Base-by-base conservation (phyloP, 805 yeast genomes). In the Zygosaccharomyces kombuchaensis region DNA sequence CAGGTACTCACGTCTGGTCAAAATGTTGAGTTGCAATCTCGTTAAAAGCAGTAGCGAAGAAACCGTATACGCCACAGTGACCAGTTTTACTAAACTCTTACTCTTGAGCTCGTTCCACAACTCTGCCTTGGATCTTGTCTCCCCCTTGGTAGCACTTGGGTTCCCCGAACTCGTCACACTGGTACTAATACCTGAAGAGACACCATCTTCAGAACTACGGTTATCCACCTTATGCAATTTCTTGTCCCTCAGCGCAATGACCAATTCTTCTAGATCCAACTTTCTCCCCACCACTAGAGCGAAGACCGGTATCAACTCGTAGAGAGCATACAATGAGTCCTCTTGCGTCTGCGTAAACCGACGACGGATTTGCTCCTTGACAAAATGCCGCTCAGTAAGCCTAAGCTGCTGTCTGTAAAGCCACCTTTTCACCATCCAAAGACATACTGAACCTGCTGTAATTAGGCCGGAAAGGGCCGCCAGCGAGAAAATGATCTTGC, bases 331-430 rank as follows among this genome's bases (percentile, higher is more conserved):
- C 43, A 84, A 74, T 38, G 96, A 87, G 65, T 91, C 98, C 55
- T 82, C 82, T 59, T 90, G 97, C 9, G 96, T 91, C 69, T 89
- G 96, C 41, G 84, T 81, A 58, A 89, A 91, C 47, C 97, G 71
- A 55, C 93, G 75, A 55, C 82, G 82, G 48, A 90, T 84, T 55
- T 80, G 84, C 52, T 81, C 87, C 41, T 75, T 72, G 17, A 84
- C 77, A 43, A 78, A 74, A 36, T 78, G 74, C 63, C 81, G 84
- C 52, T 78, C 78, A 37, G 74, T 68, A 32, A 81, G 55, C 38
- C 73, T 69, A 43, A 74, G 69, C 54, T 80, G 84, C 47, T 63
- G 65, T 29, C 53, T 53, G 38, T 56, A 46, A n/a, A 63, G 43
- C 67, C 69, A 65, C 35, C 54, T 53, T 40, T 62, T 63, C 16